A percentile compares a stretch with the other conserved stretches of the same genome.
phyloP scores from a whole-genome alignment of 2,329 filamentous ascomycete species.

The Colletotrichum acutatum region DNA sequence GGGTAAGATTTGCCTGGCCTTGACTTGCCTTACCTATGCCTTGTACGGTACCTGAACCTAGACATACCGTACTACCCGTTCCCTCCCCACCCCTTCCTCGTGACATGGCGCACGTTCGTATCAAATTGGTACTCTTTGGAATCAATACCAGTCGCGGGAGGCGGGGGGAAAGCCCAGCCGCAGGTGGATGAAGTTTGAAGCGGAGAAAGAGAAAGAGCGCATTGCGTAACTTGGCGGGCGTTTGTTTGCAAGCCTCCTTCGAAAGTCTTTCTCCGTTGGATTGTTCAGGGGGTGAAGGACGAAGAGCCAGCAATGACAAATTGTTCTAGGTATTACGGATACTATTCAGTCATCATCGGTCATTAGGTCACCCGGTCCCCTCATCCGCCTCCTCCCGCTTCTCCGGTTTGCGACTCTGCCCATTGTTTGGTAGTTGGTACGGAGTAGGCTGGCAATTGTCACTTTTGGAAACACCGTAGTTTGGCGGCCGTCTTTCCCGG shows the following conservation, averaged over 20 bases:
- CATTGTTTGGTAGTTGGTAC: background rate
- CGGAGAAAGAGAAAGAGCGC: background rate
- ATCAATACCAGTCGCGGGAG: background rate
- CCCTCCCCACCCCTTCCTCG: background rate
- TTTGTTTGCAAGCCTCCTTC: background rate
- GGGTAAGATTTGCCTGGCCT: background rate
- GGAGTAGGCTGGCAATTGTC: background rate
- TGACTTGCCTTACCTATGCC: background rate
- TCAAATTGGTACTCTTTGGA: slow-evolving; percentile 11
- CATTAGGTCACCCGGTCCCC: background rate
- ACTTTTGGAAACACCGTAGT: background rate
- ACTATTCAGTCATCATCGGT: background rate
- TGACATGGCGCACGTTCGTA: background rate
- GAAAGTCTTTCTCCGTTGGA: background rate
- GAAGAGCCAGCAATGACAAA: background rate
- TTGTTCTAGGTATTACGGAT: too few relatives aligned
- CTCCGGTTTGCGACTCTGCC: background rate
- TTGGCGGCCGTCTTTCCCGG: background rate
- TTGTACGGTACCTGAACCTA: background rate
- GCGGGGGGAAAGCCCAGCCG: background rate
- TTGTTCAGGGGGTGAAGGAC: background rate
- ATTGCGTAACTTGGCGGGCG: background rate
- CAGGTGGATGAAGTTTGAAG: background rate
- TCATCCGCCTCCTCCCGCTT: background rate
- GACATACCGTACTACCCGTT: background rate